Base-by-base conservation (phyloP, 2,329 filamentous ascomycete genomes). In the Leptoxyphium fumago region DNA sequence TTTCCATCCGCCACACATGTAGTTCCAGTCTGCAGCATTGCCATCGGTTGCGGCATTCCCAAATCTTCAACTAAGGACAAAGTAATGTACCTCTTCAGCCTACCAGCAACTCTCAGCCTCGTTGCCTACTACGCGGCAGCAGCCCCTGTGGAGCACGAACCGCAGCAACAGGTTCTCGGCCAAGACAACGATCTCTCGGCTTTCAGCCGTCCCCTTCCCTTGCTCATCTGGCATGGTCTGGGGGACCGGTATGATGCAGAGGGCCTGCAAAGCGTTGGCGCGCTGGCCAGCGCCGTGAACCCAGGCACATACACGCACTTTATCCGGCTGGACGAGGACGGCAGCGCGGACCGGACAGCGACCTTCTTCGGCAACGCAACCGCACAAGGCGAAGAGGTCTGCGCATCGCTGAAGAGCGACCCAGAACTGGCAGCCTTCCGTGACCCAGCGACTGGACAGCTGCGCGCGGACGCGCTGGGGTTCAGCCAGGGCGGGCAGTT, bases 401-500 rank as follows among this genome's bases (percentile, higher is more conserved):
- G 91, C 73, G 69, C 67, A n/a, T 78, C 81, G 54, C 74, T 96
- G 38, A 74, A 82, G 46, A 60, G 72, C 0, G 77, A 95, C 59
- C 81, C 82, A 1, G 84, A 94, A 61, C 75, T 95, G 13, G 32
- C 15, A n/a, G 43, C 42, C 18, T 28, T 4, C 38, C 81, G 81
- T 45, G 84, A 81, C 6, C 84, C 84, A 0, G 83, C 84, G 0
- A 85, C 82, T 50, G 44, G 47, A 0, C 43, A 43, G 15, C 41
- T 59, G 4, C 43, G 54, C 14, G 73, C 95, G 59, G 91, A 96
- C 64, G 89, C 88, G 29, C 68, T 98, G 30, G 91, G 91, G 26
- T 95, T 98, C 70, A 91, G 84, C 11, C 91, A 98, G 64, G 91
- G 91, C 50, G 91, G 91, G 1, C 85, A 94, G 62, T 95, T 98